A percentile compares a stretch with the other conserved stretches of the same genome.
Evolutionary conservation across 306 rosid genomes (phyloP).

Genomic region (Erythrophleum fordii): DNA sequence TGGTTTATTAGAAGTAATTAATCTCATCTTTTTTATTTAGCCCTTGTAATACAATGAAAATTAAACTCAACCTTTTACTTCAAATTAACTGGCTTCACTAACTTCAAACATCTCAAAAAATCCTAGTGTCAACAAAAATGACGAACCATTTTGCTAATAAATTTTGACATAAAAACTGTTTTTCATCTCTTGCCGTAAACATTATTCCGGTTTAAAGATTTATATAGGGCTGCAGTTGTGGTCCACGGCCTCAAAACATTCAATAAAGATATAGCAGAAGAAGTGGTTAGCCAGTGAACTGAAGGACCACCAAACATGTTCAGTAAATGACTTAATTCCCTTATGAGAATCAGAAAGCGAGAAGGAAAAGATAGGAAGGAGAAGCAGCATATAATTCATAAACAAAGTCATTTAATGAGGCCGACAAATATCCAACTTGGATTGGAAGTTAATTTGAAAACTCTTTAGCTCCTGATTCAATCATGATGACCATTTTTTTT

Average conservation of each 20-base stretch:
- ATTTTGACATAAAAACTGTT: background rate
- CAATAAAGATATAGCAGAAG: constrained; percentile 30
- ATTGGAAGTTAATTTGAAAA: constrained; percentile 13
- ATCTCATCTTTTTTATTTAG: background rate
- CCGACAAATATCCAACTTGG: constrained; percentile 18
- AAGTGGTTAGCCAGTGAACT: constrained; percentile 35
- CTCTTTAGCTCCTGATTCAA: constrained; percentile 24
- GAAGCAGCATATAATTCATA: background rate
- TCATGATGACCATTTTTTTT: constrained; percentile 28
- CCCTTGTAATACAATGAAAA: background rate
- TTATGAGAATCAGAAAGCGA: constrained; percentile 1
- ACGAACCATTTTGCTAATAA: background rate
- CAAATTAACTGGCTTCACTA: background rate
- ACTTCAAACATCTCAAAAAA: background rate
- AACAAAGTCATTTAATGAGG: constrained; percentile 16
- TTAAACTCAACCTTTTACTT: background rate
- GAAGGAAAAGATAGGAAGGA: background rate
- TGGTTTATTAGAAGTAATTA: background rate
- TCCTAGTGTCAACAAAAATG: background rate
- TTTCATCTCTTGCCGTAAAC: background rate
- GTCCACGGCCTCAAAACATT: constrained; percentile 46
- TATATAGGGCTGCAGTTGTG: constrained; percentile 41
- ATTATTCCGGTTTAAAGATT: background rate
- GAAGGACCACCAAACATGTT: constrained; percentile 49
- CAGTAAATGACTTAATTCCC: constrained; percentile 27